Evolutionary conservation across 164 flowering plant genomes (phyloP), one percentile per base, ranked within the genome.

Genomic region (Liriodendron chinense): DNA sequence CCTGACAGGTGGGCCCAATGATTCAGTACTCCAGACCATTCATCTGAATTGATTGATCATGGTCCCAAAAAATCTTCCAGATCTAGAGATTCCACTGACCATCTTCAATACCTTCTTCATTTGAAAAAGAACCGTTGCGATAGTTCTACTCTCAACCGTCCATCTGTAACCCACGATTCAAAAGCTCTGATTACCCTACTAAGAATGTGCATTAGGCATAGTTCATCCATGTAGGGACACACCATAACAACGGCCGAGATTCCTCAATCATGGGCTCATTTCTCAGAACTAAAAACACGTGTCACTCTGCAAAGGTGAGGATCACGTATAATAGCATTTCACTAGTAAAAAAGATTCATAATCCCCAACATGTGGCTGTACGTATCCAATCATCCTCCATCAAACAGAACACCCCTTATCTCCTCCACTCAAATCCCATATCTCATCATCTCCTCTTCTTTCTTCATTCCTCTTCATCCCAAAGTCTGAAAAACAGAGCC

Each of bases 321-420:
- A 12, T 7, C 12, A 53, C 59, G 18, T 9, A 1, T 53, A 10
- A 1, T 53, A 10, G 10, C 59, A 53, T 53, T 16, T 53, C 59
- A 10, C 18, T 12, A 16, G 16, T n/a, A 34, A 34, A 34, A 34
- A 34, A 34, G 43, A 34, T 4, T 34, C 43, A 34, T 34, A 26
- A 26, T 75, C 78, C 34, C 76, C 21, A 80, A 80, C 74, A 26
- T 77, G 86, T 84, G 88, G 88, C 81, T 79, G 48, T 69, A 75
- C 59, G 6, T 65, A 63, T 0, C 72, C 78, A 72, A 53, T 25
- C 13, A 76, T 74, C 62, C 18, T 72, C 80, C 74, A 78, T 71
- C 85, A 75, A 68, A 63, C 81, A 61, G 57, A 69, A 56, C 59
- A 22, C 2, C 8, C 75, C 85, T 74, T 79, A 79, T 83, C 83